Percentiles rank a stretch among this genome's conserved stretches.
Evolutionary conservation across 2,329 filamentous ascomycete genomes (phyloP).

Genomic region (Plectosphaerella sp.): DNA sequence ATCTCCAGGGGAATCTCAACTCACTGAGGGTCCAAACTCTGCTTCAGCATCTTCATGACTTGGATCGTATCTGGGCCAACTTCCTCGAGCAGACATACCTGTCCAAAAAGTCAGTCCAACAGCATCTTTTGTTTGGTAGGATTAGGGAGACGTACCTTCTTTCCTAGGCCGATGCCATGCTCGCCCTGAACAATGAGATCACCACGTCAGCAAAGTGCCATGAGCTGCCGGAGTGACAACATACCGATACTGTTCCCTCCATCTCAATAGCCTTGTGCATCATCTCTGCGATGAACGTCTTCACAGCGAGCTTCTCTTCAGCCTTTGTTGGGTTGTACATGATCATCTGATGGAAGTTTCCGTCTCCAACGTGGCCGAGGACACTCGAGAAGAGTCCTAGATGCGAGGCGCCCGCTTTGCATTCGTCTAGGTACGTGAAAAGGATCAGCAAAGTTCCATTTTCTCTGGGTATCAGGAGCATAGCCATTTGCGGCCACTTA

Average conservation of each 20-base stretch:
- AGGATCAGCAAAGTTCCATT: no score
- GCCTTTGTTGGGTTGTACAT: conserved; percentile 44
- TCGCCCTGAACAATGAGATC: conserved; percentile 40
- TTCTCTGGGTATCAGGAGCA: no score
- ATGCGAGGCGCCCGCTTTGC: conserved; percentile 59
- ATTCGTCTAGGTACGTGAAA: conserved; percentile 40
- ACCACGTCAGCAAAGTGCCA: no score
- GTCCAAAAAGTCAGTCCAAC: neutral
- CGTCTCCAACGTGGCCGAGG: conserved; percentile 71
- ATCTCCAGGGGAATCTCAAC: conserved; percentile 1
- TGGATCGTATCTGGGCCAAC: conserved; percentile 58
- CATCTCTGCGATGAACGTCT: conserved; percentile 63
- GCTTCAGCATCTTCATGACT: conserved; percentile 63
- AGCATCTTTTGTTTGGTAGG: conserved; percentile 35
- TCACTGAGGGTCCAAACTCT: conserved; percentile 53
- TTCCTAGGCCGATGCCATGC: conserved; percentile 67
- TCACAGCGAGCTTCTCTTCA: conserved; percentile 47
- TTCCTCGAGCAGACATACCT: conserved; percentile 55
- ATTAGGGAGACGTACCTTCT: conserved; percentile 42
- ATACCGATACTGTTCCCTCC: neutral
- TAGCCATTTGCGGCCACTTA: conserved; percentile 8
- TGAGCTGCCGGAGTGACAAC: neutral
- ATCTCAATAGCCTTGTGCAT: conserved; percentile 64
- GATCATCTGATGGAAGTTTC: conserved; percentile 63
- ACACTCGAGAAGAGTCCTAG: conserved; percentile 62